Evolutionary conservation across 148 eudicot species (phyloP), one percentile per base, ranked within the genome.

Genomic region (Rhododendron kiyosumense): DNA sequence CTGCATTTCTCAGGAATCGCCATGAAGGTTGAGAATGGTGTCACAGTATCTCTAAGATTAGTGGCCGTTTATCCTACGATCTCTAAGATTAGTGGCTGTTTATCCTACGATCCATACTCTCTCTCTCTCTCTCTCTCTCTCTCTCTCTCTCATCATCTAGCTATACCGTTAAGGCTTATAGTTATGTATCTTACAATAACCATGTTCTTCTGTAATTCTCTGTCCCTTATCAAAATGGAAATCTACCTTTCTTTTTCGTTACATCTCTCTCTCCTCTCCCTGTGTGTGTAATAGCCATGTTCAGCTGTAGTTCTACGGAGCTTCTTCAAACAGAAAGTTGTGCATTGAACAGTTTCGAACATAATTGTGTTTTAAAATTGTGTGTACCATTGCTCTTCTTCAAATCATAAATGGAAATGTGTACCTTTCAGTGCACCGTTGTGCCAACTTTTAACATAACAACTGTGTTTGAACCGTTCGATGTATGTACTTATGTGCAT

Each of bases 71-170:
- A 63, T 63, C 69, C 30, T 24, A 24, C 12, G 69, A 24, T 59
- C n/a, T 81, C 82, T 48, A 18, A 12, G 38, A 26, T 26, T n/a
- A 65, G 73, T 26, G 28, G 69, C 26, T 11, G 69, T 24, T 7
- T 7, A 63, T 63, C 69, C 30, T 24, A 24, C 12, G 69, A 24
- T 59, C n/a, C 67, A 6, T 59, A 59, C 22, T 24, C 24, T 24
- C 1, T 65, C 20, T 51, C 82, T 78, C 59, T 79, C 59, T 79
- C 83, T 80, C 65, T 80, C 22, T 80, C 65, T 52, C 59, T 54
- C 67, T 4, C 41, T 0, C 43, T 5, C 43, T 54, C 82, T 1
- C 79, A 38, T 76, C 30, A 43, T 46, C 81, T 24, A 36, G 75
- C 26, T 38, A 13, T 51, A 38, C 45, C 61, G 26, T 36, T 48